A percentile compares a stretch with the other conserved stretches of the same genome.
Evolutionary conservation across 495 filamentous ascomycete genomes (phyloP).

Genomic region (Podospora conica): DNA sequence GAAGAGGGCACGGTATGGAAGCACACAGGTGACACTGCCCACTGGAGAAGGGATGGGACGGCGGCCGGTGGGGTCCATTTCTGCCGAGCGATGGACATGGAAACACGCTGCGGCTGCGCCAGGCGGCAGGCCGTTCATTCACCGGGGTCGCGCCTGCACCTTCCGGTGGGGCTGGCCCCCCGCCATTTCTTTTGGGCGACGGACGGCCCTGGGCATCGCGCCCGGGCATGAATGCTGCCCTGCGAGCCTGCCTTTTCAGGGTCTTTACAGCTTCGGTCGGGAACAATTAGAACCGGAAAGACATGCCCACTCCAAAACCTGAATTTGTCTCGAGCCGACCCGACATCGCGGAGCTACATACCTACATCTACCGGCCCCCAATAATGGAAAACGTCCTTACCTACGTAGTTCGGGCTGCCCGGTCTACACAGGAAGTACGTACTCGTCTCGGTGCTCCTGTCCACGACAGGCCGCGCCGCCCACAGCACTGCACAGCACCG

Average conservation of each 20-base stretch:
- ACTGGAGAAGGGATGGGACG: background rate
- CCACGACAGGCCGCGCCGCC: background rate
- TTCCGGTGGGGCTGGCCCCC: background rate
- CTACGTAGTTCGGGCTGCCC: too few species aligned
- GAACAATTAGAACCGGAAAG: background rate
- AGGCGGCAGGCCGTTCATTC: background rate
- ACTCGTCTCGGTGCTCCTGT: background rate
- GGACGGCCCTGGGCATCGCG: too few species aligned
- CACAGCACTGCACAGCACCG: background rate
- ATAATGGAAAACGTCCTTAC: too few species aligned
- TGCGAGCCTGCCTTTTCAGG: too few species aligned
- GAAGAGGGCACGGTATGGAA: conserved; percentile 4
- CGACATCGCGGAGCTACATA: background rate
- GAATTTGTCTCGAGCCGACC: background rate
- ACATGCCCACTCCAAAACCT: background rate
- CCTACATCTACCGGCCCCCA: background rate
- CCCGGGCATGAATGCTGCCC: background rate
- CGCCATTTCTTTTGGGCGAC: background rate
- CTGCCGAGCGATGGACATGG: background rate
- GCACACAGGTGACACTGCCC: background rate
- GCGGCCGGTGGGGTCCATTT: background rate
- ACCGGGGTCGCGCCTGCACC: background rate
- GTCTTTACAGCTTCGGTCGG: background rate
- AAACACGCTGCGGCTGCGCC: too few species aligned
- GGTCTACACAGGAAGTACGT: background rate